Conservation (phyloP, 352 stramenopile species). For the Pythium rhizo-oryzae region DNA sequence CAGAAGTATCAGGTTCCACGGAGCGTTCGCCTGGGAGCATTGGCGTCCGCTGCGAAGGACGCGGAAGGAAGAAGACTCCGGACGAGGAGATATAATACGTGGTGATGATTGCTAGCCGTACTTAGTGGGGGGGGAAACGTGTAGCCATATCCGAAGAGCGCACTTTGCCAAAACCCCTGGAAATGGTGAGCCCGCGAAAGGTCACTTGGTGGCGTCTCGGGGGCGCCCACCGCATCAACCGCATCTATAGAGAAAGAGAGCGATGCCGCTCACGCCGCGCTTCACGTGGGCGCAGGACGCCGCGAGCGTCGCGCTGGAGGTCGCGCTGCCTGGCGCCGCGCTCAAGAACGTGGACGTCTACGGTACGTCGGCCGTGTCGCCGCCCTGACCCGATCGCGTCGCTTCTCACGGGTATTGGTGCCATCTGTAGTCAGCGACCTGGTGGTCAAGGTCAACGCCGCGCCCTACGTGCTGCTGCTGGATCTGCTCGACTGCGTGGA, state of each 20-base stretch:
- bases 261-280: slow-evolving; percentile 67
- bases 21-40: too few relatives aligned
- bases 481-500: slow-evolving; percentile 67
- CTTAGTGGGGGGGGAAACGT: background rate
- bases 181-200: slow-evolving; percentile 10
- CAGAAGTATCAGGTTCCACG: too few relatives aligned
- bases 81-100: background rate
- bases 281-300: slow-evolving; percentile 73
- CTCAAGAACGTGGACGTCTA: slow-evolving; percentile 70
- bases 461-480: slow-evolving; percentile 75
- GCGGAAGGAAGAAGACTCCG: background rate
- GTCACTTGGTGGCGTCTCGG: background rate
- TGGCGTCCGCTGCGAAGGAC: too few relatives aligned
- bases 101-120: background rate
- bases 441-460: slow-evolving; percentile 78
- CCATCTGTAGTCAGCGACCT: slow-evolving; percentile 62
- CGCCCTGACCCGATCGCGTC: background rate
- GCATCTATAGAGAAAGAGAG: background rate
- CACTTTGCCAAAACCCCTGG: background rate
- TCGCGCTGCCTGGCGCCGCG: slow-evolving; percentile 52
- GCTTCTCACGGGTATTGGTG: background rate
- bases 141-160: background rate
- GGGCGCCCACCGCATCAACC: background rate
- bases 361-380: slow-evolving; percentile 33
- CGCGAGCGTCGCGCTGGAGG: slow-evolving; percentile 45